Percentiles rank a stretch among this genome's conserved stretches.
phyloP scores from a whole-genome alignment of 768 basidiomycete genomes.

The Gloeopeniophorella convolvens region DNA sequence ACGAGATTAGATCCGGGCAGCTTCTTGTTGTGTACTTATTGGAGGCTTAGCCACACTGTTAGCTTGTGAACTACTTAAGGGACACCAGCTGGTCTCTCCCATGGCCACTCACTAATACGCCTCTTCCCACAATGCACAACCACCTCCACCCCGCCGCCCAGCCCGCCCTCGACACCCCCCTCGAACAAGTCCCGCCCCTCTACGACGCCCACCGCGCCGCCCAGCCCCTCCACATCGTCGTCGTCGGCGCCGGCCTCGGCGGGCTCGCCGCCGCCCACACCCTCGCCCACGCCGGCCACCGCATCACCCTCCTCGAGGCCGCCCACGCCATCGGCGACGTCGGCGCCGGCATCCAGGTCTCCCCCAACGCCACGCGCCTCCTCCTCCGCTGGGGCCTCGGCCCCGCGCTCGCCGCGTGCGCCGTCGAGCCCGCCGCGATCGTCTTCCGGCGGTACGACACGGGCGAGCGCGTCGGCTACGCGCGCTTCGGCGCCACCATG shows the following conservation, averaged over 20 bases:
- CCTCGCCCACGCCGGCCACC: conserved; percentile 36
- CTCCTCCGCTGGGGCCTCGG: conserved; percentile 35
- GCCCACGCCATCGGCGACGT: conserved; percentile 35
- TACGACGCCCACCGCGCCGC: conserved; percentile 29
- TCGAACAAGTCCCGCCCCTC: conserved; percentile 22
- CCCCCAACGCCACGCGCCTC: conserved; percentile 35
- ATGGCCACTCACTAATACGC: no score
- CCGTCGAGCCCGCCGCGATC: conserved; percentile 33
- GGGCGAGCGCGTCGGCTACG: conserved; percentile 34
- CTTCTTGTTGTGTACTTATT: no score
- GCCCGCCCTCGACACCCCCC: not conserved
- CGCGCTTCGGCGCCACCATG: conserved; percentile 30
- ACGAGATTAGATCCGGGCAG: no score
- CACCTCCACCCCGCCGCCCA: not conserved
- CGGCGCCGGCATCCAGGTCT: conserved; percentile 38
- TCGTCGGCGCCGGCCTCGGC: conserved; percentile 39
- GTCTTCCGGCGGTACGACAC: conserved; percentile 33
- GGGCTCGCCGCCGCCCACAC: conserved; percentile 36
- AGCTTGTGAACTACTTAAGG: no score
- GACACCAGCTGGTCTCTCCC: no score
- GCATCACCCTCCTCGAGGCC: conserved; percentile 34
- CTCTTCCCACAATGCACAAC: not conserved
- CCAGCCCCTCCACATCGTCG: conserved; percentile 31
- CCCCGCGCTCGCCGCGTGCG: conserved; percentile 26
- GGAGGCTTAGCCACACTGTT: no score